Percentiles rank a stretch among this genome's conserved stretches.
These are phyloP conservation scores for Naegleria fowleri DNA, from an alignment of 208 protist genomes.

Conservation along the genomic window DNA sequence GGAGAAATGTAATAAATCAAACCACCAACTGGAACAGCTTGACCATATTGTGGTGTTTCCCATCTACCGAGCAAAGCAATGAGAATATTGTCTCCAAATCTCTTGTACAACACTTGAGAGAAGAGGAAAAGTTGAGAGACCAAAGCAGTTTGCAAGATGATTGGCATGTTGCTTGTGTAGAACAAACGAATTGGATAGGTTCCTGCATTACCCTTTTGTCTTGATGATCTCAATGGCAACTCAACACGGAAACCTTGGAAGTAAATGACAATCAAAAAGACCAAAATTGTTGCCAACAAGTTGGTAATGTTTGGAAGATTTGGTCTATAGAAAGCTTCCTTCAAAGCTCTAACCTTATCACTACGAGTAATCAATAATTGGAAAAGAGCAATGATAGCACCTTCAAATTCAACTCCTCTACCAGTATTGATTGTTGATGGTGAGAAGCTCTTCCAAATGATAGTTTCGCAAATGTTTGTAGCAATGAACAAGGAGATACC, in stretches of 20 bases:
- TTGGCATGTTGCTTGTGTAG: conserved; percentile 99
- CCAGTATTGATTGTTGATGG: conserved; percentile 97
- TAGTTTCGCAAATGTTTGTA: conserved; percentile 99
- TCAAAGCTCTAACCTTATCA: conserved; percentile 95
- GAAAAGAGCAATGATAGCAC: conserved; percentile 98
- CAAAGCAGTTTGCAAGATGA: conserved; percentile 98
- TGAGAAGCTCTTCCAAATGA: conserved; percentile 99
- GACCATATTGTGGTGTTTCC: conserved; percentile 69
- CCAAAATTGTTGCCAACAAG: conserved; percentile 95
- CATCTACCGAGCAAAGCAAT: conserved; percentile 96
- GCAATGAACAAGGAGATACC: conserved; percentile 99
- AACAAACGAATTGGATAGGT: conserved; percentile 99
- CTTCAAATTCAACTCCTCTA: conserved; percentile 96
- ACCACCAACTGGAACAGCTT: conserved; percentile 84
- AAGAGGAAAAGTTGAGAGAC: conserved; percentile 99
- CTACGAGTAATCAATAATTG: conserved; percentile 88
- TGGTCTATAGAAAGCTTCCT: conserved; percentile 98
- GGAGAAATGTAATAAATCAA: conserved; percentile 98
- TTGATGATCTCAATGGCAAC: conserved; percentile 82
- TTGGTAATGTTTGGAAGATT: conserved; percentile 99
- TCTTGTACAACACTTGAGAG: conserved; percentile 97
- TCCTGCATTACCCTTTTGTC: conserved; percentile 56
- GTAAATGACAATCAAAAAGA: conserved; percentile 99
- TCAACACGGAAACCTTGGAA: conserved; percentile 98
- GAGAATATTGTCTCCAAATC: conserved; percentile 94